Evolutionary conservation across 805 yeast species (phyloP).

Genomic region (Scheffersomyces ergatensis): DNA sequence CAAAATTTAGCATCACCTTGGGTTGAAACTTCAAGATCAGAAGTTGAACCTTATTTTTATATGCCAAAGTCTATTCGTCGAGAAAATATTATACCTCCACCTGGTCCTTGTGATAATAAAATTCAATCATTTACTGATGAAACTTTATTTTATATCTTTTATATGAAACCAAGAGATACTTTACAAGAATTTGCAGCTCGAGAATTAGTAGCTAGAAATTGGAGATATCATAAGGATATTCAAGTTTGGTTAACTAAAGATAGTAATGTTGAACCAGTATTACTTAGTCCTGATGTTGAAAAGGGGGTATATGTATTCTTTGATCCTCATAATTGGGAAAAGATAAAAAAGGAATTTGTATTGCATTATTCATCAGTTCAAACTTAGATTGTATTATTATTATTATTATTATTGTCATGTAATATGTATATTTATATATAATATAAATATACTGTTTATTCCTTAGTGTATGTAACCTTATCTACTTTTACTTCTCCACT

Average conservation of each 20-base stretch:
- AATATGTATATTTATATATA: no score
- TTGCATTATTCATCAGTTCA: constrained; percentile 45
- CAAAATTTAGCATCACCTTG: constrained; percentile 86
- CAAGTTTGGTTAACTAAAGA: constrained; percentile 97
- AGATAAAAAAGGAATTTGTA: constrained; percentile 69
- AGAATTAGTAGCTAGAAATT: constrained; percentile 86
- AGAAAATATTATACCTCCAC: constrained; percentile 33
- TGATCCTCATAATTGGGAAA: constrained; percentile 95
- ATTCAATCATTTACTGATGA: constrained; percentile 77
- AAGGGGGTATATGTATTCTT: constrained; percentile 91
- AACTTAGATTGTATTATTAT: constrained; percentile 12
- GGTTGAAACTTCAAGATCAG: constrained; percentile 87
- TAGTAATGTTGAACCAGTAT: constrained; percentile 83
- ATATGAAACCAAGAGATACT: constrained; percentile 88
- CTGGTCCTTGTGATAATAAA: constrained; percentile 47
- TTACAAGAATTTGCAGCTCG: constrained; percentile 92
- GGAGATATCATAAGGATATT: constrained; percentile 95
- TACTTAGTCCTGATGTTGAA: constrained; percentile 77
- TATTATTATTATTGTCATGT: no score
- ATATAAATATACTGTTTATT: constrained; percentile 7
- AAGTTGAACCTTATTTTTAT: constrained; percentile 80
- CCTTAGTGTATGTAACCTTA: constrained; percentile 53
- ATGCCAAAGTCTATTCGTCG: constrained; percentile 50
- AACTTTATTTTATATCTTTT: constrained; percentile 88
- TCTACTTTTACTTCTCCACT: constrained; percentile 89